Evolutionary conservation across 345 rosid genomes (phyloP).

Genomic region (Eucalyptus virginea): DNA sequence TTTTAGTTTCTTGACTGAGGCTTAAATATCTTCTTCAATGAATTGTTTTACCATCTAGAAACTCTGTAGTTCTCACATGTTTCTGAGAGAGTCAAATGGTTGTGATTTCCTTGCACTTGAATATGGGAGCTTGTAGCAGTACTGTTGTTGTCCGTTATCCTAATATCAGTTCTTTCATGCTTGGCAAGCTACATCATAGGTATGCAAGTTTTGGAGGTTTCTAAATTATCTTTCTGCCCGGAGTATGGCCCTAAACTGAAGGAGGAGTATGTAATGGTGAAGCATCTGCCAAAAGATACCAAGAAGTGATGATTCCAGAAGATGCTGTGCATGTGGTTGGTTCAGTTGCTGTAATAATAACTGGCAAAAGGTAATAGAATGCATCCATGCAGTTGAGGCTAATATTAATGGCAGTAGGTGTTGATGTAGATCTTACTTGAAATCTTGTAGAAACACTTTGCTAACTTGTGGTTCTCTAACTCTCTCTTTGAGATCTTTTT

Average conservation of each 20-base stretch:
- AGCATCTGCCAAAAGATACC: constrained; percentile 73
- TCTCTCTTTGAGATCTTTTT: not conserved
- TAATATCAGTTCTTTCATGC: constrained; percentile 2
- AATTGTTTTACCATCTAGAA: not conserved
- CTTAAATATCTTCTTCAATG: not conserved
- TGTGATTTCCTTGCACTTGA: not conserved
- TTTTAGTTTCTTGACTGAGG: not conserved
- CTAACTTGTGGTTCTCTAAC: not conserved
- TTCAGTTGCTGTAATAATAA: constrained; percentile 88
- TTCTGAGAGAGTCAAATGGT: not conserved
- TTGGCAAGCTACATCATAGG: constrained; percentile 34
- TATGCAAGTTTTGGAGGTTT: constrained; percentile 99
- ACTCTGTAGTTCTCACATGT: not conserved
- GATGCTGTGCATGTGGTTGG: constrained; percentile 69
- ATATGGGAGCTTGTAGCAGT: not conserved
- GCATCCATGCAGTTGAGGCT: not conserved
- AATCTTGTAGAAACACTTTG: not conserved
- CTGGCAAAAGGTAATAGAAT: constrained; percentile 83
- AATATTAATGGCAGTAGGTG: not conserved
- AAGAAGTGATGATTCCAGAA: constrained; percentile 44
- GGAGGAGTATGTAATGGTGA: constrained; percentile 90
- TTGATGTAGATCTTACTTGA: not conserved
- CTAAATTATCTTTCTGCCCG: constrained; percentile 81
- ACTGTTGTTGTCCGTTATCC: not conserved
- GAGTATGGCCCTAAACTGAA: constrained; percentile 97